Percentiles rank a stretch among this genome's conserved stretches.
These are phyloP conservation scores for Rhynchosporium agropyri DNA, from an alignment of 2,329 filamentous ascomycete species.

Conservation along the genomic window DNA sequence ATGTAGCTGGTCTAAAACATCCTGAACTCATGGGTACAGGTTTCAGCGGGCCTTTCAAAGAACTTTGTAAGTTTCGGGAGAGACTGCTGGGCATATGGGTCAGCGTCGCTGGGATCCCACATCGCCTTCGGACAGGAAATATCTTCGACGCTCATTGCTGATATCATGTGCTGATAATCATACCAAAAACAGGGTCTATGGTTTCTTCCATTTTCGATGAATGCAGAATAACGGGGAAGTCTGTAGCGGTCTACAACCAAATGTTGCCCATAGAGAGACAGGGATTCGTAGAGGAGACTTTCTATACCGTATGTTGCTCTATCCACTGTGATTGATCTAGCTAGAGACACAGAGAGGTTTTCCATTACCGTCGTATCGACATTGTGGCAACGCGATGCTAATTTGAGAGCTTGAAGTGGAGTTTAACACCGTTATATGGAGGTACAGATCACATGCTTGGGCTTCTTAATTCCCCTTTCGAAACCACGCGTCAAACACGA, in stretches of 20 bases:
- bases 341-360: no score
- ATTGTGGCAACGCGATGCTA: neutral
- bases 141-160: neutral
- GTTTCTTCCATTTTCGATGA: conserved; percentile 67
- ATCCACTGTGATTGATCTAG: neutral
- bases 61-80: conserved; percentile 58
- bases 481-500: conserved; percentile 75
- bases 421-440: conserved; percentile 75
- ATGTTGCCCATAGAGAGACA: conserved; percentile 71
- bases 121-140: neutral
- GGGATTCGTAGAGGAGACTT: conserved; percentile 75
- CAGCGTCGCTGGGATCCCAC: no score
- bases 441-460: conserved; percentile 72
- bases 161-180: neutral
- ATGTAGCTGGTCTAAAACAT: conserved; percentile 75
- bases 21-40: conserved; percentile 63
- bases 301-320: conserved; percentile 57
- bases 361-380: no score
- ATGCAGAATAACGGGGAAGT: conserved; percentile 69
- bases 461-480: conserved; percentile 78
- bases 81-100: neutral
- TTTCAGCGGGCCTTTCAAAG: conserved; percentile 61
- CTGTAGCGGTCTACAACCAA: conserved; percentile 73
- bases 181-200: neutral
- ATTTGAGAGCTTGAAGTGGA: conserved; percentile 53